These are phyloP conservation scores for Chlorella sorokiniana DNA, from an alignment of 139 green algal species.

Conservation along the genomic window DNA sequence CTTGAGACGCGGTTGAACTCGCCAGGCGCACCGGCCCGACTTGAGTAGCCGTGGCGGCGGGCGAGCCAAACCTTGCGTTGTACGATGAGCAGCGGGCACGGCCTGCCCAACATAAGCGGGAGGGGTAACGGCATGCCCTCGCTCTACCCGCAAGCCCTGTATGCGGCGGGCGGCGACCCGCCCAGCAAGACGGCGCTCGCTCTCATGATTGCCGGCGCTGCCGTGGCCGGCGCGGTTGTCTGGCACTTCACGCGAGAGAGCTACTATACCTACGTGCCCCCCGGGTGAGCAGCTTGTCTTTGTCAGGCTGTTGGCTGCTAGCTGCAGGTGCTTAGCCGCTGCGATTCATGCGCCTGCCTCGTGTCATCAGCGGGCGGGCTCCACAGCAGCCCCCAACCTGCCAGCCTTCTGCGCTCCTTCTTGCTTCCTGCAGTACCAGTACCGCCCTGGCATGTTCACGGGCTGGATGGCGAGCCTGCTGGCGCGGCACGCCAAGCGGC, in stretches of 20 bases:
- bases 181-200: constrained; percentile 11
- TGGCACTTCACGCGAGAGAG: constrained; percentile 40
- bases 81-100: background rate
- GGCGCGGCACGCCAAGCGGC: constrained; percentile 74
- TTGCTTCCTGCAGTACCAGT: constrained; percentile 79
- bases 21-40: no score
- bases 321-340: no score
- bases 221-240: constrained; percentile 26
- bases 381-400: background rate
- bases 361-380: no score
- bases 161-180: no score
- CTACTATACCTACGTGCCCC: constrained; percentile 48
- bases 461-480: constrained; percentile 78
- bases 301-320: no score
- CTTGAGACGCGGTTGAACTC: background rate
- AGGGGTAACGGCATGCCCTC: background rate
- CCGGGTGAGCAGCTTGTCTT: background rate
- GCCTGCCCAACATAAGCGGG: background rate
- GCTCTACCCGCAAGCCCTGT: background rate
- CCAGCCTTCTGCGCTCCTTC: background rate
- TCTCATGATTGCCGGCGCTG: constrained; percentile 1
- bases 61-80: no score
- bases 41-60: no score
- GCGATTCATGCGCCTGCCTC: no score
- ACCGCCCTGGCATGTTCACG: constrained; percentile 87